Base-by-base conservation (phyloP, 768 basidiomycete species). In the Tephrocybe sp. region DNA sequence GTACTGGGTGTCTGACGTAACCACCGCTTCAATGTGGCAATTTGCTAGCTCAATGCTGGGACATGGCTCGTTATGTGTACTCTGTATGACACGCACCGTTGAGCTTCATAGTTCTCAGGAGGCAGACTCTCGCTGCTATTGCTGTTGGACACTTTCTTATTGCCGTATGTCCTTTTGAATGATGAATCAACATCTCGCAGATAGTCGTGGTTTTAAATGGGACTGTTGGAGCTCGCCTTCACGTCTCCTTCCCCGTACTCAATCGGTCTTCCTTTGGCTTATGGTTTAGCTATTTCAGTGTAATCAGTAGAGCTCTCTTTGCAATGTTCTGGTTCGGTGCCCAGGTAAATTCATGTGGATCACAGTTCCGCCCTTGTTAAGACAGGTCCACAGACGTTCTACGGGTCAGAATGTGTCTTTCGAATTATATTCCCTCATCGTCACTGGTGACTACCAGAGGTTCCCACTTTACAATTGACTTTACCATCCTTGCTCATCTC, bases 241-340 rank as follows among this genome's bases (percentile, higher is more conserved):
- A 90, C 58, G 71, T 93, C 20, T 81, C 87, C 0, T 92, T 92
- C 63, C 77, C 79, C 0, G 71, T 93, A 42, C 73, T 92, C n/a
- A 90, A 86, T 58, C 77, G 92, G 14, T 90, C 91, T 2, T 91
- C 88, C 0, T 90, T 93, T 58, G 92, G 93, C 1, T 93, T 92
- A 71, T 93, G 88, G 83, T 80, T 93, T 59, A 88, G 89, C 62
- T 93, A 91, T 69, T 93, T 93, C 66, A 84, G 81, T 51, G 87
- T 94, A 38, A 64, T 93, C 50, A 90, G 87, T 57, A 81, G 90
- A 18, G 78, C 84, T 39, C 69, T 90, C 17, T 77, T 93, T 20
- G 76, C 87, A 28, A 80, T 91, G 77, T 88, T 92, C 65, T 93
- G 91, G 88, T 88, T 88, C 53, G 83, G 83, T 5, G 77, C 88